phyloP scores from a whole-genome alignment of 495 filamentous ascomycete species.

The Oidiodendron maius region DNA sequence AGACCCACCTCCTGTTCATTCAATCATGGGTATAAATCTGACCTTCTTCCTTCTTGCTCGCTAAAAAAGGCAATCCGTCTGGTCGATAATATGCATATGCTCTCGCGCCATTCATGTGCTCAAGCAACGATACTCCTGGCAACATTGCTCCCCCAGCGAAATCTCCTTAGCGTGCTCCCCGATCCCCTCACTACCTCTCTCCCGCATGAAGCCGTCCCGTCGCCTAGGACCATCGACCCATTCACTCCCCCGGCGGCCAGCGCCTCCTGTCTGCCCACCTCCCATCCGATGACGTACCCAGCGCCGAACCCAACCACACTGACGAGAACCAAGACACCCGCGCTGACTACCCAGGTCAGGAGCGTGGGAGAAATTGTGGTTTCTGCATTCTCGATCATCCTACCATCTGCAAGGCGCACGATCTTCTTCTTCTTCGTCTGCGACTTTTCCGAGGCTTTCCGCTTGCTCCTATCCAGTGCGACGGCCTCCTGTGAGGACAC shows the following conservation, averaged over 20 bases:
- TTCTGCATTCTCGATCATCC: no score
- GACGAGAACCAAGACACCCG: conserved; percentile 87
- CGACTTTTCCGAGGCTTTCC: conserved; percentile 34
- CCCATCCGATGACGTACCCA: conserved; percentile 74
- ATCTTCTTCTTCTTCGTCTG: conserved; percentile 47
- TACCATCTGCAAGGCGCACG: conserved; percentile 29
- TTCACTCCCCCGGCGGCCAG: conserved; percentile 16
- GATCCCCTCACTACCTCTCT: conserved; percentile 12
- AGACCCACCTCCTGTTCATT: no score
- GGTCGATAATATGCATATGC: no score
- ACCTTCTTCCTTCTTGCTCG: no score
- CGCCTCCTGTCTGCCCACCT: conserved; percentile 19
- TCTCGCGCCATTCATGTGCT: no score
- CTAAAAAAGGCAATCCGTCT: no score
- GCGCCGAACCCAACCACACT: conserved; percentile 90
- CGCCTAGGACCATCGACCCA: conserved; percentile 6
- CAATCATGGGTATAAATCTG: no score
- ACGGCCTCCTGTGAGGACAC: conserved; percentile 24
- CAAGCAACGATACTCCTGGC: conserved; percentile 17
- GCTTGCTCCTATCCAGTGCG: conserved; percentile 35
- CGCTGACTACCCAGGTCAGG: conserved; percentile 86
- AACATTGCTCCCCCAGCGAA: conserved; percentile 17
- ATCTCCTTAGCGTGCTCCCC: conserved; percentile 14
- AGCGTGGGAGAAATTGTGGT: conserved; percentile 60
- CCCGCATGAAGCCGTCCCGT: conserved; percentile 5